These are phyloP conservation scores for Fragilaria radians DNA, from an alignment of 108 stramenopile species.

Conservation along the genomic window DNA sequence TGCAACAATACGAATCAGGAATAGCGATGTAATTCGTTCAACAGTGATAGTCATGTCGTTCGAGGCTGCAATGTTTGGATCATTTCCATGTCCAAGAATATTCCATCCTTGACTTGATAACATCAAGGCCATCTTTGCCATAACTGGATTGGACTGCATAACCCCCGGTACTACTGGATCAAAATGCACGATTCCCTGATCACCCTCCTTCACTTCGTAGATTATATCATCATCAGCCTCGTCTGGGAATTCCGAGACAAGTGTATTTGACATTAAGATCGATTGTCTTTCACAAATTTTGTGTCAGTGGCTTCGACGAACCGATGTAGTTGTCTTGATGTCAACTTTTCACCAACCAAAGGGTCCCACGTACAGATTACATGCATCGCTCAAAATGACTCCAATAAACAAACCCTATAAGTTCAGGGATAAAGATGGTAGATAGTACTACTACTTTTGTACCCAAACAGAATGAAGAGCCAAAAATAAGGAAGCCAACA, in stretches of 20 bases:
- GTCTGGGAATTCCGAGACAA: neutral
- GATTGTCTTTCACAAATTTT: too few relatives aligned
- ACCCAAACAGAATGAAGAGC: too few relatives aligned
- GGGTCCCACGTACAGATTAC: too few relatives aligned
- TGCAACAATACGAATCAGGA: slow-evolving; percentile 58
- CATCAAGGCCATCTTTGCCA: slow-evolving; percentile 22
- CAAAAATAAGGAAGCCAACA: too few relatives aligned
- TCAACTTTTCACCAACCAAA: too few relatives aligned
- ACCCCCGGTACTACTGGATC: slow-evolving; percentile 4
- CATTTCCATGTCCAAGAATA: slow-evolving; percentile 18
- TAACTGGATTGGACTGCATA: slow-evolving; percentile 1
- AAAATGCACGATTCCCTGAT: neutral
- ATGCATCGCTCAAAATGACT: too few relatives aligned
- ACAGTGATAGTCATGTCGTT: slow-evolving; percentile 25
- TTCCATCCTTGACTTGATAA: slow-evolving; percentile 36
- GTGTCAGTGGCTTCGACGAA: too few relatives aligned
- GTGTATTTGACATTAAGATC: neutral
- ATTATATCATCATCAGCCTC: slow-evolving; percentile 3
- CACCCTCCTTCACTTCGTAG: slow-evolving; percentile 5
- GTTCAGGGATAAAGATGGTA: too few relatives aligned
- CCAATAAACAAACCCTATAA: too few relatives aligned
- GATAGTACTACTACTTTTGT: too few relatives aligned
- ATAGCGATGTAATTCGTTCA: slow-evolving; percentile 51
- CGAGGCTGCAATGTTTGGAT: slow-evolving; percentile 29
- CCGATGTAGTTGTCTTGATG: too few relatives aligned